Evolutionary conservation across 192 early-diverging fungal genomes (phyloP).

Genomic region (Spinellus fusiger): DNA sequence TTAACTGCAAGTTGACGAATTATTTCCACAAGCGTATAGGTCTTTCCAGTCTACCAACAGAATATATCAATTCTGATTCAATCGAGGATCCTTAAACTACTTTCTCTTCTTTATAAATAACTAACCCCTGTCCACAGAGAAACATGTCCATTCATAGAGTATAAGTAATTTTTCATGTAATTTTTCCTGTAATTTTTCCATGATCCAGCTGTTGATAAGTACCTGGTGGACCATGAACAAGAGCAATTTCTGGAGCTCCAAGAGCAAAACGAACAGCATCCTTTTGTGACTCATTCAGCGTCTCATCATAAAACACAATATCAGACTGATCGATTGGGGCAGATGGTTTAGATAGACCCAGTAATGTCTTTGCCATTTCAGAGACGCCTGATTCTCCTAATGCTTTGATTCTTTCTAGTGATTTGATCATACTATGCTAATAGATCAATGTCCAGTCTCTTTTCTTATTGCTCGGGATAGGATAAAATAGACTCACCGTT

Average conservation of each 20-base stretch:
- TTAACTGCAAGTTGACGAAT: slow-evolving; percentile 63
- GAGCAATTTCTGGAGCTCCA: slow-evolving; percentile 54
- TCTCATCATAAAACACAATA: slow-evolving; percentile 48
- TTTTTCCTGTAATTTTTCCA: background rate
- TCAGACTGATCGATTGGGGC: slow-evolving; percentile 17
- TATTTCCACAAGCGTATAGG: slow-evolving; percentile 81
- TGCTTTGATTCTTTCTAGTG: slow-evolving; percentile 37
- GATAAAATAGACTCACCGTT: slow-evolving; percentile 25
- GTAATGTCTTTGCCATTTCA: slow-evolving; percentile 37
- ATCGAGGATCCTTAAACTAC: background rate
- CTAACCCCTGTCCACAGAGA: background rate
- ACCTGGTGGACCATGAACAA: slow-evolving; percentile 86
- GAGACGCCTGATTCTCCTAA: slow-evolving; percentile 23
- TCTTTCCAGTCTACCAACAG: slow-evolving; percentile 67
- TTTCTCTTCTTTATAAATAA: background rate
- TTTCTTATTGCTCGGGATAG: background rate
- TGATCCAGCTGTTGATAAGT: background rate
- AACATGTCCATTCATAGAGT: too few species aligned
- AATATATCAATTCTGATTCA: slow-evolving; percentile 4
- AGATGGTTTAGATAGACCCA: slow-evolving; percentile 34
- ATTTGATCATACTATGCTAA: slow-evolving; percentile 29
- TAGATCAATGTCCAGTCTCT: slow-evolving; percentile 7
- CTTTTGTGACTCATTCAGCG: slow-evolving; percentile 65
- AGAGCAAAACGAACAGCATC: slow-evolving; percentile 63
- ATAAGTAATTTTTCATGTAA: background rate